Percentiles rank a stretch among this genome's conserved stretches.
Conservation (phyloP, 2,329 filamentous ascomycete species). For the Trichoderma atroviride region DNA sequence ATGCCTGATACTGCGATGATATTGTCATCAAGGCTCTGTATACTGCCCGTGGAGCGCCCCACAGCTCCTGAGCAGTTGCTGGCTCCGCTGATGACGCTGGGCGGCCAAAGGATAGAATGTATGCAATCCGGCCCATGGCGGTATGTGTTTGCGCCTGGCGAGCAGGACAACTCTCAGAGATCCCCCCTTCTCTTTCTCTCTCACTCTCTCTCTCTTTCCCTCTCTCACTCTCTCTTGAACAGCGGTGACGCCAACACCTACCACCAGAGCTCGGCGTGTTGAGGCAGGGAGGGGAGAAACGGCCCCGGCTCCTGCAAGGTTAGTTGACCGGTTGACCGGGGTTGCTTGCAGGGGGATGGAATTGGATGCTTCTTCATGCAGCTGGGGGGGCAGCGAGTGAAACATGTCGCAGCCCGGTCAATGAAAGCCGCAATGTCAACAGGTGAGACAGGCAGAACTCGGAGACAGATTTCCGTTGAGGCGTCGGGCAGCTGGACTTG, state of each 20-base stretch:
- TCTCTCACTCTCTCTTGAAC: neutral
- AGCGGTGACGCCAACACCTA: slow-evolving; percentile 15
- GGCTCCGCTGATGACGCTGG: neutral
- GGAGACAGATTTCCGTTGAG: neutral
- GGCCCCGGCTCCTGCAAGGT: slow-evolving; percentile 21
- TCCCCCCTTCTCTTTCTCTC: neutral
- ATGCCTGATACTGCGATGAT: neutral
- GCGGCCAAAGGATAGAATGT: neutral
- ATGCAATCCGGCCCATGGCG: slow-evolving; percentile 5
- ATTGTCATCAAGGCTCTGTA: neutral
- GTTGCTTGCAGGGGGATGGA: slow-evolving; percentile 20
- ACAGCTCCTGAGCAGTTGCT: slow-evolving; percentile 11
- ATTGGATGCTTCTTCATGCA: slow-evolving; percentile 24
- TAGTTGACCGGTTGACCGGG: slow-evolving; percentile 22
- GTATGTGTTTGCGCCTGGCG: slow-evolving; percentile 17
- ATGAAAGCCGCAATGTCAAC: slow-evolving; percentile 1
- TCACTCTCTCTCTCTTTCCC: neutral
- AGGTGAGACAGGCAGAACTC: slow-evolving; percentile 11
- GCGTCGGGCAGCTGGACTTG: slow-evolving; percentile 9
- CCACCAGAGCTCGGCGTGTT: neutral
- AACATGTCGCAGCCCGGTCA: slow-evolving; percentile 21
- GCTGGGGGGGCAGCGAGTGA: slow-evolving; percentile 17
- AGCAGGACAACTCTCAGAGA: neutral
- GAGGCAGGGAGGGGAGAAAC: slow-evolving; percentile 21
- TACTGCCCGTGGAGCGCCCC: neutral